Evolutionary conservation across 176 grass and related monocot genomes (phyloP).

Genomic region (Triticum timopheevii): DNA sequence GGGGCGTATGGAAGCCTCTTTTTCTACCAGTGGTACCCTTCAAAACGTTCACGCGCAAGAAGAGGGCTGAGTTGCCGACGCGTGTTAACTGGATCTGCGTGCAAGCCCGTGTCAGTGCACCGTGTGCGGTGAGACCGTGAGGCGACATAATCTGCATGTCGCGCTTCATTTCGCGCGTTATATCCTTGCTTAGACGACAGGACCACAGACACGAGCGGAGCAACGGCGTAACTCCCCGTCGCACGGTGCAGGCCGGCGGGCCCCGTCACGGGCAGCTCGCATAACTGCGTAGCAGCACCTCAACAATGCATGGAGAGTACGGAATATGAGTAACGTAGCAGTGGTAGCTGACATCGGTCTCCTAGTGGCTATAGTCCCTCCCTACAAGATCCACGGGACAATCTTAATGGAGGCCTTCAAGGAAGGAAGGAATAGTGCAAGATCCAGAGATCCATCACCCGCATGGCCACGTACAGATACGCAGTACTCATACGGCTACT

Average conservation of each 20-base stretch:
- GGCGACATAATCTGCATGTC: not conserved
- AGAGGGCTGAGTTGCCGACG: too few relatives aligned
- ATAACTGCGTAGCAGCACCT: not conserved
- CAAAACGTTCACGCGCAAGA: too few relatives aligned
- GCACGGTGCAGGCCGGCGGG: conserved; percentile 7
- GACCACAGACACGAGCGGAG: conserved; percentile 18
- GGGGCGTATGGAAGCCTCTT: too few relatives aligned
- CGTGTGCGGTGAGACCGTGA: not conserved
- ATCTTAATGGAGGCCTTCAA: not conserved
- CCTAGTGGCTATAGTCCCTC: not conserved
- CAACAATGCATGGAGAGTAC: not conserved
- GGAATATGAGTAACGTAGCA: too few relatives aligned
- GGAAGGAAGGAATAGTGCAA: not conserved
- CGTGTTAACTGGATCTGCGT: too few relatives aligned
- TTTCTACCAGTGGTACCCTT: too few relatives aligned
- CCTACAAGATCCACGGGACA: not conserved
- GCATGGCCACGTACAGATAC: not conserved
- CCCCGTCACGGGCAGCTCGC: conserved; percentile 1
- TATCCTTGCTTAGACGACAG: not conserved
- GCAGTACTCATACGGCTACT: not conserved
- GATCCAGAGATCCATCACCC: not conserved
- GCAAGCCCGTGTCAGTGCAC: not conserved
- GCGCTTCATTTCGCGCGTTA: not conserved
- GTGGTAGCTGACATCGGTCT: not conserved
- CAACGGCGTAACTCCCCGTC: conserved; percentile 4